phyloP scores from a whole-genome alignment of 148 eudicot species.

The Cornus controversa region DNA sequence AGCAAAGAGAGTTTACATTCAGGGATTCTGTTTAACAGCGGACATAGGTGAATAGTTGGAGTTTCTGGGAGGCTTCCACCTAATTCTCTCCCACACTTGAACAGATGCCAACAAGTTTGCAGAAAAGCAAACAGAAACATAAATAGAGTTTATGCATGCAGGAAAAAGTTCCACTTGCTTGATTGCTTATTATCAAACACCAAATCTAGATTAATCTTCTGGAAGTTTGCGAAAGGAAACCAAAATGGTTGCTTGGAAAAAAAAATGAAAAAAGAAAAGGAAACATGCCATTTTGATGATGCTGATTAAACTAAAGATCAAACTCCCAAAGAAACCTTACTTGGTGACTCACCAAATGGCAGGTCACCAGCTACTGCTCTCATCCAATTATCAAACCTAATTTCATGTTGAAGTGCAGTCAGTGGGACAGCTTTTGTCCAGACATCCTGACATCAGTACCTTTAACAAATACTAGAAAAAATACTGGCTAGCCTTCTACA shows the following conservation, averaged over 20 bases:
- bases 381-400: background rate
- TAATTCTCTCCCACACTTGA: too few relatives aligned
- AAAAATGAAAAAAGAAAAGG: too few relatives aligned
- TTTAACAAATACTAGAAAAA: background rate
- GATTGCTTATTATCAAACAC: background rate
- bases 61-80: too few relatives aligned
- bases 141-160: too few relatives aligned
- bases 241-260: background rate
- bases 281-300: background rate
- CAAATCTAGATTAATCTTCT: background rate
- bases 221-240: background rate
- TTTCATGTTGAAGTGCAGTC: background rate
- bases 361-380: background rate
- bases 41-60: background rate
- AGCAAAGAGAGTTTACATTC: background rate
- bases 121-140: too few relatives aligned
- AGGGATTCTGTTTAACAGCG: background rate
- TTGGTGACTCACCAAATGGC: background rate
- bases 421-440: conserved; percentile 1
- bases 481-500: background rate
- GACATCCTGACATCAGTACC: background rate
- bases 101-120: too few relatives aligned
- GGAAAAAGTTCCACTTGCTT: too few relatives aligned
- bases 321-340: background rate
- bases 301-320: background rate